These are phyloP conservation scores for Epichloe elymi DNA, from an alignment of 2,329 filamentous ascomycete genomes.

Conservation along the genomic window DNA sequence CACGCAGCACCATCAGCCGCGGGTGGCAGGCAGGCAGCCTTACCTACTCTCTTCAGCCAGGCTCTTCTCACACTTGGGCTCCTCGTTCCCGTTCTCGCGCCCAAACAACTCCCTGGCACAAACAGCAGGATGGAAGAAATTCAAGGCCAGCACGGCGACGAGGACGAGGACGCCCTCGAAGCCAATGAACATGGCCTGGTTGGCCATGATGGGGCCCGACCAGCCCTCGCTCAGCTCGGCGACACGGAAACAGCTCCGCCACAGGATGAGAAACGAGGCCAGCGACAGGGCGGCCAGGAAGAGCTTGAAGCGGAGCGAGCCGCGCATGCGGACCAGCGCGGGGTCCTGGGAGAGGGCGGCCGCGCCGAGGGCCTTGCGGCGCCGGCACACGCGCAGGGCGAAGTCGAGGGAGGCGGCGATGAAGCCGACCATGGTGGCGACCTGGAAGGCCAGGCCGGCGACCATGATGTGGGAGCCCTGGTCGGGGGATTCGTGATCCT, in stretches of 20 bases:
- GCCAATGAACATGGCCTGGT: constrained; percentile 42
- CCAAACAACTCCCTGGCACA: constrained; percentile 17
- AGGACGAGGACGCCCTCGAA: constrained; percentile 43
- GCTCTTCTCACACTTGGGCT: not conserved
- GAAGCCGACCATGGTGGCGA: constrained; percentile 43
- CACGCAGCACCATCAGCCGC: not conserved
- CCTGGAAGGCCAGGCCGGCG: constrained; percentile 49
- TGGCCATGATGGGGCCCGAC: constrained; percentile 41
- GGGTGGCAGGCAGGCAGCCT: not conserved
- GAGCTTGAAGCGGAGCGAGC: constrained; percentile 32
- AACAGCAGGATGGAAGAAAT: constrained; percentile 22
- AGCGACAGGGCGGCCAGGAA: constrained; percentile 43
- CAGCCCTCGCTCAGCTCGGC: constrained; percentile 54
- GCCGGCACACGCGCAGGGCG: constrained; percentile 25
- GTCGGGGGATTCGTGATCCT: constrained; percentile 19
- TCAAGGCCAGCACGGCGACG: constrained; percentile 31
- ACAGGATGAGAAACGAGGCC: constrained; percentile 50
- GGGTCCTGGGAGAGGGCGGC: constrained; percentile 26
- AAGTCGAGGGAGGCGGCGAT: constrained; percentile 37
- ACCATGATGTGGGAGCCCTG: constrained; percentile 49
- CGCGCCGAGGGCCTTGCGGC: constrained; percentile 8
- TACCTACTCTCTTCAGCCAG: not conserved
- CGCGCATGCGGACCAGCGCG: constrained; percentile 22
- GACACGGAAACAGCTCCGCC: constrained; percentile 51
- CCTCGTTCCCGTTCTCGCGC: constrained; percentile 12